phyloP scores from a whole-genome alignment of 352 stramenopile species.

The Phytopythium litorale region DNA sequence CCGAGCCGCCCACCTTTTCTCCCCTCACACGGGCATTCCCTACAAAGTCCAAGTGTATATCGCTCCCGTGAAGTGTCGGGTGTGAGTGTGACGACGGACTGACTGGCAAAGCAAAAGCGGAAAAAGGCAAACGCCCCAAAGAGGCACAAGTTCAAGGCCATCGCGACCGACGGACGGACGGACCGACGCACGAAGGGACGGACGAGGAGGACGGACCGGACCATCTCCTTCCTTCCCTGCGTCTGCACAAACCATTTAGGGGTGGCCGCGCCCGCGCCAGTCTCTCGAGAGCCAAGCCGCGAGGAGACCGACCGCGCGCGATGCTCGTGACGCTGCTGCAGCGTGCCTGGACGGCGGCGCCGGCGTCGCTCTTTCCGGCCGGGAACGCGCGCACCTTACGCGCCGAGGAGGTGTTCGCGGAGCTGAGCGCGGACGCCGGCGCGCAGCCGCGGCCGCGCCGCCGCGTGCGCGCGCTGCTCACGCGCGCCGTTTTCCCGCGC shows the following conservation, averaged over 20 bases:
- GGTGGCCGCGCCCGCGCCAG: neutral
- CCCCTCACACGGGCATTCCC: too few relatives aligned
- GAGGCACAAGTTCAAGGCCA: neutral
- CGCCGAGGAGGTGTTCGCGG: constrained; percentile 17
- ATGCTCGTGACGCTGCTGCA: constrained; percentile 8
- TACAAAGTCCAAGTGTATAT: too few relatives aligned
- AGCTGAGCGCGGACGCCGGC: constrained; percentile 15
- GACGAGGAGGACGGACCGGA: neutral
- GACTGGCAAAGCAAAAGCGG: neutral
- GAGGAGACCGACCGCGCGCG: neutral
- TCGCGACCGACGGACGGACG: neutral
- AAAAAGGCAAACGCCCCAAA: neutral
- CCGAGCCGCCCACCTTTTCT: neutral
- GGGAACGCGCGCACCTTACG: constrained; percentile 11
- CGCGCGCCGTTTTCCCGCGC: constrained; percentile 47
- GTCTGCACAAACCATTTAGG: neutral
- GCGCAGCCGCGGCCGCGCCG: constrained; percentile 7
- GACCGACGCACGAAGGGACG: neutral
- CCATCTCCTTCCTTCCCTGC: neutral
- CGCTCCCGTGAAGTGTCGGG: neutral
- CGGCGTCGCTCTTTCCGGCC: constrained; percentile 8
- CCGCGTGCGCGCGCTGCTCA: constrained; percentile 22
- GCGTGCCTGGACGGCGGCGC: constrained; percentile 9
- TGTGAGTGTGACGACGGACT: neutral
- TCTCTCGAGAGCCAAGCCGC: too few relatives aligned